These are phyloP conservation scores for Aspergillus piperis DNA, from an alignment of 2,329 filamentous ascomycete genomes.

Conservation along the genomic window DNA sequence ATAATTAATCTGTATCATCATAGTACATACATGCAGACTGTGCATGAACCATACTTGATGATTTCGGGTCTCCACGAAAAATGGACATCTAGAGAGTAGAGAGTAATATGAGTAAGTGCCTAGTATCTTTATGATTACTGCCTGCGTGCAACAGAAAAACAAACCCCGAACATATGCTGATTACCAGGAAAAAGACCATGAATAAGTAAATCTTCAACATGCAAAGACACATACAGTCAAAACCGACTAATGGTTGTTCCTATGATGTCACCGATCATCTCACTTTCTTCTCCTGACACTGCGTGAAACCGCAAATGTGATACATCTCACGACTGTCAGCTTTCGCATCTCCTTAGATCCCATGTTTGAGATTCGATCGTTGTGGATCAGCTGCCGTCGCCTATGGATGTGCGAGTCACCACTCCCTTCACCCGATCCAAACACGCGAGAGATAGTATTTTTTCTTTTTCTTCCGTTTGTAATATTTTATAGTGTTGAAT, in stretches of 20 bases:
- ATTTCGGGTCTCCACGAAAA: not conserved
- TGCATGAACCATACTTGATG: slow-evolving; percentile 5
- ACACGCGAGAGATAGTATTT: not conserved
- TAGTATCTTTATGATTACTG: too few relatives aligned
- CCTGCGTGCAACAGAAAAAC: not conserved
- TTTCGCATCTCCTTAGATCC: not conserved
- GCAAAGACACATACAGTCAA: too few relatives aligned
- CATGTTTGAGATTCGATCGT: not conserved
- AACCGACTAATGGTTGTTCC: not conserved
- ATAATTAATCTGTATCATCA: not conserved
- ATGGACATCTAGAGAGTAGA: not conserved
- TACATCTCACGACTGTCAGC: not conserved
- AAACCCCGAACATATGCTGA: not conserved
- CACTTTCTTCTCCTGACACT: not conserved
- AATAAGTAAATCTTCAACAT: too few relatives aligned
- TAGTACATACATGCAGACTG: slow-evolving; percentile 1
- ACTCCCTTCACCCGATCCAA: not conserved
- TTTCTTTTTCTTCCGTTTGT: not conserved
- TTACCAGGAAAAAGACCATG: too few relatives aligned
- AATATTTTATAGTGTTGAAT: too few relatives aligned
- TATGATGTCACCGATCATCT: not conserved
- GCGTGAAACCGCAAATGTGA: not conserved
- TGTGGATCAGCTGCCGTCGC: not conserved
- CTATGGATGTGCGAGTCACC: not conserved
- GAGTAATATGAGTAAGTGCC: not conserved